phyloP scores from a whole-genome alignment of 495 filamentous ascomycete species.

The Talaromyces liani region DNA sequence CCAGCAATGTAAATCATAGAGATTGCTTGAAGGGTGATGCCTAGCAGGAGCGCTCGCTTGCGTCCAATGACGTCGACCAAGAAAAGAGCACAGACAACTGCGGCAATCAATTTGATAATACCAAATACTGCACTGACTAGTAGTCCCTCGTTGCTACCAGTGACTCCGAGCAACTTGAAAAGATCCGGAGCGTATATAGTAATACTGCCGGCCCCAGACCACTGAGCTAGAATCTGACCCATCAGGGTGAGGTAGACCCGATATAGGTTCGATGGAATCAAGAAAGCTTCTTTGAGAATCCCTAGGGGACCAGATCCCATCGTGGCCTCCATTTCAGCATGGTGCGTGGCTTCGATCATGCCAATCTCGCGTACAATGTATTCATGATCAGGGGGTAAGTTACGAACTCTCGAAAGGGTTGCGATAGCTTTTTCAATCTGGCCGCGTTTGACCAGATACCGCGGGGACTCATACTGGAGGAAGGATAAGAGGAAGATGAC shows the following conservation, averaged over 20 bases:
- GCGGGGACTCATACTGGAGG: constrained; percentile 58
- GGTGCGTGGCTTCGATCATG: constrained; percentile 56
- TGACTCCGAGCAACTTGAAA: constrained; percentile 56
- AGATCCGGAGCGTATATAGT: constrained; percentile 61
- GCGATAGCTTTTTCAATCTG: constrained; percentile 45
- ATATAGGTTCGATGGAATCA: constrained; percentile 54
- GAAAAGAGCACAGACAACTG: constrained; percentile 60
- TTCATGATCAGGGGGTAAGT: constrained; percentile 34
- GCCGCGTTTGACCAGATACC: constrained; percentile 51
- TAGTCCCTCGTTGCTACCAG: constrained; percentile 52
- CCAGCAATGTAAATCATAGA: constrained; percentile 62
- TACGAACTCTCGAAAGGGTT: constrained; percentile 30
- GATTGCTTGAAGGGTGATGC: constrained; percentile 55
- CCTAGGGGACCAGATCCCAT: constrained; percentile 46
- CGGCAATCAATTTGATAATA: constrained; percentile 58
- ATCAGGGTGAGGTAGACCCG: constrained; percentile 51
- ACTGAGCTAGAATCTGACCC: constrained; percentile 57
- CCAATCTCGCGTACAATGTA: constrained; percentile 52
- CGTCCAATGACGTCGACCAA: constrained; percentile 69
- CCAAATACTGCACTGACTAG: constrained; percentile 65
- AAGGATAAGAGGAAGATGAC: constrained; percentile 59
- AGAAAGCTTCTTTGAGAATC: constrained; percentile 52
- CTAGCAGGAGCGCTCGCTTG: constrained; percentile 57
- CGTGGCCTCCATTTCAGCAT: constrained; percentile 61
- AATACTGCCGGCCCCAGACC: constrained; percentile 60